Evolutionary conservation across 1,139 yeast species (phyloP).

Genomic region (Yamadazyma epiphylla): DNA sequence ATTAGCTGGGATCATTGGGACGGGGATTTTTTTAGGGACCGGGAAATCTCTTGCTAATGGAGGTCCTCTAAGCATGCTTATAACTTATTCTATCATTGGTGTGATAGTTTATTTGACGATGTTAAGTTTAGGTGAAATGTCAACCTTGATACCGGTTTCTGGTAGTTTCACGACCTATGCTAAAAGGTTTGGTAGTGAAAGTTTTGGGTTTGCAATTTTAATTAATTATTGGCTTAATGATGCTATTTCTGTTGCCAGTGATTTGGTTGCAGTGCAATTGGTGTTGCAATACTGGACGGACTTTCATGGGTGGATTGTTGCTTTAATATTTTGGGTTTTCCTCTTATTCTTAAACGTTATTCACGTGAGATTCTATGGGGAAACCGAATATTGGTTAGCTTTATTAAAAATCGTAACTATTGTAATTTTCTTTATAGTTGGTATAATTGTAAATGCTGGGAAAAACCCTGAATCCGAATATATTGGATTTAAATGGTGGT

Average conservation of each 20-base stretch:
- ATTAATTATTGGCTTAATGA: slow-evolving; percentile 66
- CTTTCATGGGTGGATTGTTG: slow-evolving; percentile 54
- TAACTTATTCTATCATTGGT: slow-evolving; percentile 59
- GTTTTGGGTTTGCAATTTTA: slow-evolving; percentile 60
- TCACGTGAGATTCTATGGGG: slow-evolving; percentile 48
- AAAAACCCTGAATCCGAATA: slow-evolving; percentile 28
- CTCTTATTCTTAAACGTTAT: slow-evolving; percentile 49
- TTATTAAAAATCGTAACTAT: slow-evolving; percentile 36
- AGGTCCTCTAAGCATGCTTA: slow-evolving; percentile 61
- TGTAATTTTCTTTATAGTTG: slow-evolving; percentile 35
- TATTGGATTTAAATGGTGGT: slow-evolving; percentile 39
- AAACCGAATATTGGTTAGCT: slow-evolving; percentile 39
- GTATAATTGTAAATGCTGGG: slow-evolving; percentile 37
- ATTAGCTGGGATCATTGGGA: slow-evolving; percentile 64
- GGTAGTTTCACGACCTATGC: slow-evolving; percentile 64
- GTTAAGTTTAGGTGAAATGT: slow-evolving; percentile 63
- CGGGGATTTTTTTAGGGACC: slow-evolving; percentile 65
- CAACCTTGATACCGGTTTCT: slow-evolving; percentile 52
- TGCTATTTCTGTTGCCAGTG: slow-evolving; percentile 60
- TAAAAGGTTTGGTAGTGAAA: slow-evolving; percentile 56
- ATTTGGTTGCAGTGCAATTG: slow-evolving; percentile 56
- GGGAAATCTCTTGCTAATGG: slow-evolving; percentile 57
- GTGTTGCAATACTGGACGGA: slow-evolving; percentile 62
- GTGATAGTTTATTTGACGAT: slow-evolving; percentile 55
- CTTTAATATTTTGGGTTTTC: slow-evolving; percentile 57